Evolutionary conservation across 2,329 filamentous ascomycete genomes (phyloP).

Genomic region (Aspergillus cejpii): DNA sequence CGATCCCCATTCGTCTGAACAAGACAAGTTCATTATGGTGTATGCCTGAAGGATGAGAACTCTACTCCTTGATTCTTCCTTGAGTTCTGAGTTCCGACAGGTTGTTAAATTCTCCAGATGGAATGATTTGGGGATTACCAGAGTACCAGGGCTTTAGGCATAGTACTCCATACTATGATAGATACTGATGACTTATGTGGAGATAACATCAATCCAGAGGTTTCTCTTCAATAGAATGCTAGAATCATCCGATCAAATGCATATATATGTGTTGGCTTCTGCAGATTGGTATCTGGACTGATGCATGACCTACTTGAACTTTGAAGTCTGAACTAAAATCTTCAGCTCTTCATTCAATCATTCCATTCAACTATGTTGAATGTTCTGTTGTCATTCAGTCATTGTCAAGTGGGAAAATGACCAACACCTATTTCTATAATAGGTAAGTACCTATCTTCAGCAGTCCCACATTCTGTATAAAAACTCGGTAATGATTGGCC

Average conservation of each 20-base stretch:
- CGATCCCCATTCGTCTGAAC: neutral
- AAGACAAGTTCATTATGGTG: too few relatives aligned
- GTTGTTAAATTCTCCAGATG: constrained; percentile 4
- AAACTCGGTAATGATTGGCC: constrained; percentile 15
- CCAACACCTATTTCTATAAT: neutral
- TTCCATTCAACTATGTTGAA: too few relatives aligned
- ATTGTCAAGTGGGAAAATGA: constrained; percentile 9
- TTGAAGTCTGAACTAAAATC: neutral
- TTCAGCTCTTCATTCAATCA: neutral
- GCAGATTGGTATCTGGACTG: constrained; percentile 20
- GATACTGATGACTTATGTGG: too few relatives aligned
- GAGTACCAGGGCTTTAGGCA: neutral
- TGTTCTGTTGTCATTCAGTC: neutral
- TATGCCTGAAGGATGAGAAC: neutral
- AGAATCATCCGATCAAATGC: constrained; percentile 14
- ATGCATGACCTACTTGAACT: neutral
- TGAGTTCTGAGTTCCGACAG: neutral
- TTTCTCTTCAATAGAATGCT: too few relatives aligned
- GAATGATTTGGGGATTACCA: neutral
- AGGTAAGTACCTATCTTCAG: constrained; percentile 5
- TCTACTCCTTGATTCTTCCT: neutral
- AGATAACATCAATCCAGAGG: too few relatives aligned
- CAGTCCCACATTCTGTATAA: too few relatives aligned
- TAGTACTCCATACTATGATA: neutral
- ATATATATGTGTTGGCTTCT: constrained; percentile 25